Base-by-base conservation (phyloP, 257 asterid species). In the Asclepias syriaca region DNA sequence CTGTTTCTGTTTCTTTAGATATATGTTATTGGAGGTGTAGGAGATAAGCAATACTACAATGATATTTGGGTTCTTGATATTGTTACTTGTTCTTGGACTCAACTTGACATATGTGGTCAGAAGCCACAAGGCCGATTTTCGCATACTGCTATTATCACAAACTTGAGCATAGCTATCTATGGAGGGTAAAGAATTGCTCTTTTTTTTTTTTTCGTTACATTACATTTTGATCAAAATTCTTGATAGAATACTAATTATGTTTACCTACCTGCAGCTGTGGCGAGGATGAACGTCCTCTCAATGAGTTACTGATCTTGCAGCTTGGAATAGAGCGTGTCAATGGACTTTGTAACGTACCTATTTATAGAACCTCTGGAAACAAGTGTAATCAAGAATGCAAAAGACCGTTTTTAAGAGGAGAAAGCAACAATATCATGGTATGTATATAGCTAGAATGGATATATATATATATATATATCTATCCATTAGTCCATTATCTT, bases 201-300 rank as follows among this genome's bases (percentile, higher is more conserved):
- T 6, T 29, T 39, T 15, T 5, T 61, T 29, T 29, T 29, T 29
- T 12, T 5, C 63, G 5, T 34, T 34, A 34, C 66, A 8, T 46
- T 29, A 8, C 24, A 39, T 24, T 12, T 34, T 3, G 7, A 43
- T 1, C 48, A 43, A 0, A 12, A 19, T 56, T 32, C 22, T 7
- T 56, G 11, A 32, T 39, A 7, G 56, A 71, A 59, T 70, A 45
- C 61, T 50, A 29, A 29, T 29, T 29, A 29, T 29, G 34, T 29
- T 29, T 34, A 34, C 39, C 39, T 34, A 34, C 1, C 69, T 81
- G 15, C 81, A 94, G 99, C 72, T 94, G 99, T n/a, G 99, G 99
- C 2, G 97, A 94, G 82, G 97, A 94, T 67, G 99, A 94, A 77
- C 95, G 81, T 29, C 99, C 99, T 3, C 85, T 87, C 58, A 89